Evolutionary conservation across 805 yeast species (phyloP).

Genomic region (Nakazawaea wickerhamii): DNA sequence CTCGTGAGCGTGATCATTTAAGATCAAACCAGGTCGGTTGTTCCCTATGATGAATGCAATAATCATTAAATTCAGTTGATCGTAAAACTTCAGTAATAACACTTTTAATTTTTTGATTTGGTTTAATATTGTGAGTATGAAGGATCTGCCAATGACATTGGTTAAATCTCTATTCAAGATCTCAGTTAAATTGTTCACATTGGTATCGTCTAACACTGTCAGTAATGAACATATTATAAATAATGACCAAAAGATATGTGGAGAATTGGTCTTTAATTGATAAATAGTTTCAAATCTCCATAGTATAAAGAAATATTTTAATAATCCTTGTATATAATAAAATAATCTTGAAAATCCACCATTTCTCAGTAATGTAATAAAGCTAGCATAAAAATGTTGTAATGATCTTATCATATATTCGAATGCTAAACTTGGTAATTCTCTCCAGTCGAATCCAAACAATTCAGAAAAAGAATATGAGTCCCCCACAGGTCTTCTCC

Average conservation of each 20-base stretch:
- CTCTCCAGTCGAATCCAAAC: constrained; percentile 13
- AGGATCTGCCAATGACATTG: neutral
- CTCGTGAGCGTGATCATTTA: neutral
- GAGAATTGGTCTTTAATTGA: neutral
- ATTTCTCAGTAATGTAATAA: neutral
- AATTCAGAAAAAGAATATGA: constrained; percentile 4
- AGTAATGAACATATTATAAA: neutral
- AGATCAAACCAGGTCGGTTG: constrained; percentile 7
- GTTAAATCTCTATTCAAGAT: constrained; percentile 3
- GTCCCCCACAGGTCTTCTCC: constrained; percentile 7
- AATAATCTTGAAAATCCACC: constrained; percentile 10
- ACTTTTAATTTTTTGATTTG: neutral
- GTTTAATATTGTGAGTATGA: neutral
- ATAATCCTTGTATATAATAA: neutral
- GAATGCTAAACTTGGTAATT: constrained; percentile 7
- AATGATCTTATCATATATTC: neutral
- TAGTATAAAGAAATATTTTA: constrained; percentile 1
- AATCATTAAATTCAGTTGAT: neutral
- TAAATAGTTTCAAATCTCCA: neutral
- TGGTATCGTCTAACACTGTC: constrained; percentile 1
- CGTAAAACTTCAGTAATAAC: neutral
- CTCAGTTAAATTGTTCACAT: constrained; percentile 1
- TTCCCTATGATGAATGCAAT: constrained; percentile 9
- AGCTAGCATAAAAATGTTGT: neutral
- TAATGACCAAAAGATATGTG: neutral